phyloP scores from a whole-genome alignment of 441 rosid species.

The Erodium texanum region DNA sequence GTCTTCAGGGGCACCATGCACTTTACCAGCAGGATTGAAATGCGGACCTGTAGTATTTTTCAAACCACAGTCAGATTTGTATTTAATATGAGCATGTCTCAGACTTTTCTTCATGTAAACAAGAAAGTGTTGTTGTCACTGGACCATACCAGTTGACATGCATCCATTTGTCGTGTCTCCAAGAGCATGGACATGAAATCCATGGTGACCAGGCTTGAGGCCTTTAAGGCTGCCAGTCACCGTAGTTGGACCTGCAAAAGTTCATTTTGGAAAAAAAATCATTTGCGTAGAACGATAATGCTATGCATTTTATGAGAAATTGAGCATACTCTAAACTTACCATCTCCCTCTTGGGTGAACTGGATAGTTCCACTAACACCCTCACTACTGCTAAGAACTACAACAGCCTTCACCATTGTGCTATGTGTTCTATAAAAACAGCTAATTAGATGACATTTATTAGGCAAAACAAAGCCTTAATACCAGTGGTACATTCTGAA shows the following conservation, averaged over 20 bases:
- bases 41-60: constrained; percentile 56
- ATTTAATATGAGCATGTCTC: background rate
- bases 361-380: constrained; percentile 65
- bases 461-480: background rate
- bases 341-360: constrained; percentile 71
- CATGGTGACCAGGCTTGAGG: constrained; percentile 79
- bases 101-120: background rate
- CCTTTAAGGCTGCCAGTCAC: constrained; percentile 69
- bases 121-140: background rate
- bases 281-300: background rate
- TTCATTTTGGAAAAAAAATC: background rate
- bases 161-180: constrained; percentile 93
- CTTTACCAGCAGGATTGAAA: constrained; percentile 71
- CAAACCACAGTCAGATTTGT: background rate
- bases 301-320: background rate
- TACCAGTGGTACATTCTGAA: background rate
- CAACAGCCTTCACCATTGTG: constrained; percentile 82
- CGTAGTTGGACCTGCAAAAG: constrained; percentile 51
- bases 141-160: constrained; percentile 79
- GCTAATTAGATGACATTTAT: background rate
- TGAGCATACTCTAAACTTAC: constrained; percentile 22
- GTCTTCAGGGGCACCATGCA: constrained; percentile 87
- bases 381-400: constrained; percentile 55
- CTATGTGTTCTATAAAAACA: constrained; percentile 52
- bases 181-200: constrained; percentile 87